These are phyloP conservation scores for Prosopis cineraria DNA, from an alignment of 306 rosid species.

Conservation along the genomic window DNA sequence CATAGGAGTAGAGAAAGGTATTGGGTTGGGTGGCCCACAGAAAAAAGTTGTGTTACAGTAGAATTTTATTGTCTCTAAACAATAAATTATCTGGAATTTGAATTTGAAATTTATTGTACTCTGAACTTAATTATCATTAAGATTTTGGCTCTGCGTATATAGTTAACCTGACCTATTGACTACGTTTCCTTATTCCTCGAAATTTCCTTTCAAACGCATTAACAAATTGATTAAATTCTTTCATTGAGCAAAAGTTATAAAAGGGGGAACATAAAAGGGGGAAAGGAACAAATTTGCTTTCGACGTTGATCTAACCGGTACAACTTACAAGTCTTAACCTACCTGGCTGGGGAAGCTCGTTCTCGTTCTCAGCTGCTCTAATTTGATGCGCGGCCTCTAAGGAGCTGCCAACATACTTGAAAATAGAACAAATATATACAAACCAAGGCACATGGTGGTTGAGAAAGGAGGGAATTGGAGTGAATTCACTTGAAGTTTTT, in stretches of 20 bases:
- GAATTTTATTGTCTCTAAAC: background rate
- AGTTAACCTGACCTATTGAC: background rate
- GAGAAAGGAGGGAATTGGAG: background rate
- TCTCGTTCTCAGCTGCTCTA: background rate
- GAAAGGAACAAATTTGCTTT: background rate
- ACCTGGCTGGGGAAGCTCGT: background rate
- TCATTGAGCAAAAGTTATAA: background rate
- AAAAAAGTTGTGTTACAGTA: background rate
- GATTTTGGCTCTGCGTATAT: background rate
- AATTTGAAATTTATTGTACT: background rate
- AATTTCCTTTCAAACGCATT: background rate
- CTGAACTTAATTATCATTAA: background rate
- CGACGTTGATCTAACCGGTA: background rate
- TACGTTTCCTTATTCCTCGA: background rate
- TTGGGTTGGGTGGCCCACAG: background rate
- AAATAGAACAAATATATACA: background rate
- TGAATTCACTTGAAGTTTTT: slow-evolving; percentile 47
- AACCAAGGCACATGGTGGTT: background rate
- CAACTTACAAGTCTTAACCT: background rate
- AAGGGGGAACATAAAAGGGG: background rate
- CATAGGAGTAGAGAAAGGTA: slow-evolving; percentile 22
- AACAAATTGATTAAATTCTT: background rate
- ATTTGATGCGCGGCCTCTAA: background rate
- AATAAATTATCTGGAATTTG: slow-evolving; percentile 1
- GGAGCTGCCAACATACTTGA: background rate